Base-by-base conservation (phyloP, 1,284 basidiomycete genomes). In the Fomitopsis betulina region DNA sequence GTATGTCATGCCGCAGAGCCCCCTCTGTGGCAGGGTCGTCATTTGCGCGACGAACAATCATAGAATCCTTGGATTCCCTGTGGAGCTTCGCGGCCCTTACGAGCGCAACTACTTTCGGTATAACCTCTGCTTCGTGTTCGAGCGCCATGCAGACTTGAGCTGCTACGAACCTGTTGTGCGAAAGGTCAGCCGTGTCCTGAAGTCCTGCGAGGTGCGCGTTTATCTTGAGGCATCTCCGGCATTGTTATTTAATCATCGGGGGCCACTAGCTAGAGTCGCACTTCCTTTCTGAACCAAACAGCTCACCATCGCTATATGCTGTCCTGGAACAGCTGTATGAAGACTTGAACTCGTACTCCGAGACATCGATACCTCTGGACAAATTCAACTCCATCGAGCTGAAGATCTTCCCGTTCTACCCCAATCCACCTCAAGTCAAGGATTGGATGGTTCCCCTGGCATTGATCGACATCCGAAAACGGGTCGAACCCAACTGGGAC, bases 371-470 rank as follows among this genome's bases (percentile, higher is more conserved):
- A 56, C 80, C 84, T 1, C 86, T 98, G 59, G 93, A 96, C 71
- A 81, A 84, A 55, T 94, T 93, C 78, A 96, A 94, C 70, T 93
- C 91, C 5, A 89, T 97, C 59, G 94, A 97, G 69, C 74, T 99
- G 65, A 97, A 97, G 71, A 91, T 99, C 38, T 96, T 98, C 62
- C 97, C 94, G 0, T 96, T 95, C 72, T 98, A 95, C 67, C 92
- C 95, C 3, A 98, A 98, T 68, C 97, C 97, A 9, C 86, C 91
- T 0, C 77, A 82, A 0, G 91, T 98, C 23, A 83, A 90, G 62
- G 94, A 98, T 68, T 99, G 96, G 96, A 88, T 94, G 75, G 97
- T 99, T 0, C 97, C 96, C 1, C 79, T 99, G 10, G 86, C 94
- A 0, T 79, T 99, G 8, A 91, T 97, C 58, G 89, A 94, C 65